These are phyloP conservation scores for Castanea sativa DNA, from an alignment of 306 rosid species.

Conservation along the genomic window DNA sequence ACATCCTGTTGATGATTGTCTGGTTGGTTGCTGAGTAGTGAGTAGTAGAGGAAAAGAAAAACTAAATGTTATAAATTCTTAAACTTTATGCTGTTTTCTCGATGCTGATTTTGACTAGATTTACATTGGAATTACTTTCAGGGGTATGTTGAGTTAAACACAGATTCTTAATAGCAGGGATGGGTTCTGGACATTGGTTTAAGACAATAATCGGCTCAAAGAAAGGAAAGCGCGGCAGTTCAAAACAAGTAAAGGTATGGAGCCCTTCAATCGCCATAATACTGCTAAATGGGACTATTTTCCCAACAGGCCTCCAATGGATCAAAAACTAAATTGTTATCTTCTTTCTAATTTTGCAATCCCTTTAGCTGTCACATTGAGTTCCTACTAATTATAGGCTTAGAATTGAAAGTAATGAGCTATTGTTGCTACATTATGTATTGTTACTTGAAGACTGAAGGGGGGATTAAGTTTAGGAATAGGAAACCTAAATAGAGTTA, in stretches of 20 bases:
- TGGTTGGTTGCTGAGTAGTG: constrained; percentile 1
- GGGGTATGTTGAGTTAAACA: constrained; percentile 44
- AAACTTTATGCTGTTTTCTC: constrained; percentile 14
- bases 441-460: constrained; percentile 4
- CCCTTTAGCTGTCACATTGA: constrained; percentile 1
- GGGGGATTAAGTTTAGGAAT: background rate
- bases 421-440: background rate
- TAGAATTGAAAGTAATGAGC: constrained; percentile 6
- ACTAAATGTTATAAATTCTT: background rate
- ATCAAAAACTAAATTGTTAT: background rate
- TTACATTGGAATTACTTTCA: constrained; percentile 19
- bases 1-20: background rate
- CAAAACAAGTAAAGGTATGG: constrained; percentile 73
- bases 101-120: constrained; percentile 29
- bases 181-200: constrained; percentile 97
- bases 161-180: constrained; percentile 30
- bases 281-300: background rate
- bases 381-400: background rate
- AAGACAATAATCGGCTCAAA: constrained; percentile 60
- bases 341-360: background rate
- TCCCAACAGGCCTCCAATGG: too few species aligned
- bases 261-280: constrained; percentile 7
- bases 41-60: background rate
- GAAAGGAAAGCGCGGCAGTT: constrained; percentile 54
- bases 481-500: background rate